phyloP scores from a whole-genome alignment of 148 eudicot genomes.

The Nepenthes gracilis region DNA sequence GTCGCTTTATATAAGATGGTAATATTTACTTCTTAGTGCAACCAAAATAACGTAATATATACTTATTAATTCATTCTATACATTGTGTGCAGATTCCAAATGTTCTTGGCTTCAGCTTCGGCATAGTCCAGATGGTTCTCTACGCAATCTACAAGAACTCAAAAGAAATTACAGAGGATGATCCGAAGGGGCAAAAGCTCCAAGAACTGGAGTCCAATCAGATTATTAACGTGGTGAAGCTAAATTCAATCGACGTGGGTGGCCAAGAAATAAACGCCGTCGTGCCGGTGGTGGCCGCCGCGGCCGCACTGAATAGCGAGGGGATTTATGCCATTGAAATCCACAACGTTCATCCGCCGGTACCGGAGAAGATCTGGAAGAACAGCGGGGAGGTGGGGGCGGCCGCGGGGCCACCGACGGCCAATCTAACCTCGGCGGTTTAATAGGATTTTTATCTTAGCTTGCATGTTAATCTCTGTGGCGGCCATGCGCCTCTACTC shows the following conservation, averaged over 20 bases:
- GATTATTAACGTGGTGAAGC: conserved; percentile 31
- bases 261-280: background rate
- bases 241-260: conserved; percentile 8
- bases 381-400: too few relatives aligned
- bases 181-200: conserved; percentile 7
- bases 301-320: background rate
- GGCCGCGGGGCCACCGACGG: too few relatives aligned
- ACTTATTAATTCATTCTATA: too few relatives aligned
- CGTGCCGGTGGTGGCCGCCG: background rate
- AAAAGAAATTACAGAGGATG: background rate
- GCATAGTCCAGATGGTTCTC: conserved; percentile 8
- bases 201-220: conserved; percentile 14
- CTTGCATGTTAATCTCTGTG: too few relatives aligned
- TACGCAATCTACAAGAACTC: conserved; percentile 7
- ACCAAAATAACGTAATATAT: too few relatives aligned
- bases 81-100: conserved; percentile 8
- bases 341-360: background rate
- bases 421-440: too few relatives aligned
- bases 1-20: too few relatives aligned
- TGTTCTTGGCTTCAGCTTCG: conserved; percentile 12
- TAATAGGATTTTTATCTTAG: too few relatives aligned
- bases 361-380: too few relatives aligned
- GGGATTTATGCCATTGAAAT: background rate
- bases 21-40: too few relatives aligned
- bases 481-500: too few relatives aligned